Conservation (phyloP, 306 rosid genomes). For the Prunus armeniaca region DNA sequence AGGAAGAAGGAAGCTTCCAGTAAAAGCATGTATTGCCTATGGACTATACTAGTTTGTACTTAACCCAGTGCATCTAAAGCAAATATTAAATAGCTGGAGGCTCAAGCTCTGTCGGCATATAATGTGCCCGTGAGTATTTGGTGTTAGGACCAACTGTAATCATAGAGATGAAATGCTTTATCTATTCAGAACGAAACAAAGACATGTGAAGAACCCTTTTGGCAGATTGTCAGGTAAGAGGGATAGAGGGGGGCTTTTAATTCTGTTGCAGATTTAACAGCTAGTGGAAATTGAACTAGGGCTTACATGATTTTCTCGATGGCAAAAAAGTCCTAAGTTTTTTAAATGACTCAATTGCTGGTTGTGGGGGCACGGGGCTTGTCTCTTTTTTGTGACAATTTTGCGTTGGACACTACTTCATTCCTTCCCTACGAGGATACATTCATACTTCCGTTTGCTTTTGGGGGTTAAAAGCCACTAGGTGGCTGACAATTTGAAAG, state of each 20-base stretch:
- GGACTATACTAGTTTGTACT: neutral
- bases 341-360: too few relatives aligned
- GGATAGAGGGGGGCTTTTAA: neutral
- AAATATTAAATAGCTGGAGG: conserved; percentile 16
- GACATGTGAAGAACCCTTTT: conserved; percentile 60
- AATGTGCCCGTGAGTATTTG: conserved; percentile 66
- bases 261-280: conserved; percentile 20
- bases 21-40: conserved; percentile 11
- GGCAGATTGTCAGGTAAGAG: conserved; percentile 30
- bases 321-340: too few relatives aligned
- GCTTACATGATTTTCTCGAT: neutral
- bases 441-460: too few relatives aligned
- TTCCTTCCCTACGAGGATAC: too few relatives aligned
- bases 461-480: neutral
- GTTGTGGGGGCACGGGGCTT: too few relatives aligned
- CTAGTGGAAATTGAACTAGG: conserved; percentile 13
- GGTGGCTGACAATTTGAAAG: conserved; percentile 5
- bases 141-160: conserved; percentile 56
- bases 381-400: too few relatives aligned
- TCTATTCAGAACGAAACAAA: conserved; percentile 63
- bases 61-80: neutral
- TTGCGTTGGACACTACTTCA: too few relatives aligned
- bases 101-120: conserved; percentile 20
- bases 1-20: conserved; percentile 27
- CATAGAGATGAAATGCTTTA: conserved; percentile 35